Conservation (phyloP, 345 rosid species). For the Passiflora organensis region DNA sequence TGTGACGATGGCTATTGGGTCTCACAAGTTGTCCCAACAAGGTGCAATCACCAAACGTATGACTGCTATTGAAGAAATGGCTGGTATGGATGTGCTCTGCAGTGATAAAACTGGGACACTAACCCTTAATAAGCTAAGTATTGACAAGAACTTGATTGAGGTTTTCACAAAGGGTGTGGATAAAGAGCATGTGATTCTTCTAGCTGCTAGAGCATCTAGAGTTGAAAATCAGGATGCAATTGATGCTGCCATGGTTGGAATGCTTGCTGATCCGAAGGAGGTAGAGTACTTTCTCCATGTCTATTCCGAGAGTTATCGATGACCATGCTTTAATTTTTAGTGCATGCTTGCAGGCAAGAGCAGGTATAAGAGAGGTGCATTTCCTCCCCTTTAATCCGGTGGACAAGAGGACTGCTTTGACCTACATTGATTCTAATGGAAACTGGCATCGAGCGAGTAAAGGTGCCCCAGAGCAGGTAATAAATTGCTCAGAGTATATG, state of each 20-base stretch:
- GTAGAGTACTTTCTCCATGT: slow-evolving; percentile 15
- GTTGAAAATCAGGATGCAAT: slow-evolving; percentile 32
- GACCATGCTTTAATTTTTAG: neutral
- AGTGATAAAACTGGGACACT: slow-evolving; percentile 30
- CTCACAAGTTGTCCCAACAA: slow-evolving; percentile 24
- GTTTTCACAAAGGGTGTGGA: slow-evolving; percentile 24
- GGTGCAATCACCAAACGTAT: slow-evolving; percentile 29
- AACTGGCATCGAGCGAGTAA: slow-evolving; percentile 60
- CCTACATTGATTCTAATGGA: slow-evolving; percentile 43
- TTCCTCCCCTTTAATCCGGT: slow-evolving; percentile 51
- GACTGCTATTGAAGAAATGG: slow-evolving; percentile 31
- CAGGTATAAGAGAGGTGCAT: slow-evolving; percentile 40
- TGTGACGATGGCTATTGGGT: slow-evolving; percentile 30
- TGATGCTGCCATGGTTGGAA: slow-evolving; percentile 32
- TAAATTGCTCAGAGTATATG: neutral
- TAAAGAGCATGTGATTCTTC: slow-evolving; percentile 19
- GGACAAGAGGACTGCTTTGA: slow-evolving; percentile 59
- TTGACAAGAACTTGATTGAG: slow-evolving; percentile 24
- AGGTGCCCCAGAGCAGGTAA: slow-evolving; percentile 63
- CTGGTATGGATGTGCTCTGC: slow-evolving; percentile 31
- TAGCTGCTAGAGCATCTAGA: slow-evolving; percentile 32
- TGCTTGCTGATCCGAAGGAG: slow-evolving; percentile 32
- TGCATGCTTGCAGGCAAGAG: slow-evolving; percentile 33
- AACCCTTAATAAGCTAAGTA: slow-evolving; percentile 24
- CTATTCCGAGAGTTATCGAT: slow-evolving; percentile 10